These are phyloP conservation scores for Candida quercuum DNA, from an alignment of 805 yeast genomes.

Conservation along the genomic window DNA sequence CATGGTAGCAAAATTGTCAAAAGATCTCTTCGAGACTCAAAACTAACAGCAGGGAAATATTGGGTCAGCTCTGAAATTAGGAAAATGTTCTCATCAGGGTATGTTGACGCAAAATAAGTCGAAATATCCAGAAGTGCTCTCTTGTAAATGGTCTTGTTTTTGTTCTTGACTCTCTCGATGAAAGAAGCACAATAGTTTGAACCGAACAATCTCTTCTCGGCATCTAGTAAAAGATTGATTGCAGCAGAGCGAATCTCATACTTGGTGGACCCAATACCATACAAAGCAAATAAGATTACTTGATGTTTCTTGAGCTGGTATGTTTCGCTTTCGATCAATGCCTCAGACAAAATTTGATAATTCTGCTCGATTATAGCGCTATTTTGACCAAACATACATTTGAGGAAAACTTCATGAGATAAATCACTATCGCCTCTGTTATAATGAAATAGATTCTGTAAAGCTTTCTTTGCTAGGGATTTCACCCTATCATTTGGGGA, in stretches of 20 bases:
- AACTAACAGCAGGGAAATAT: conserved; percentile 56
- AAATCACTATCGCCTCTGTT: conserved; percentile 52
- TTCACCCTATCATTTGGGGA: conserved; percentile 53
- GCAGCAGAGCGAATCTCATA: conserved; percentile 68
- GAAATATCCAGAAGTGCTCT: conserved; percentile 80
- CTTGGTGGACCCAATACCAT: conserved; percentile 72
- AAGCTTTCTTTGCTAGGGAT: conserved; percentile 63
- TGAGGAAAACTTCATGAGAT: conserved; percentile 55
- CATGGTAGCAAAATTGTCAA: conserved; percentile 82
- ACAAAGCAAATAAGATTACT: conserved; percentile 67
- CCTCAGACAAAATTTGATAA: conserved; percentile 64
- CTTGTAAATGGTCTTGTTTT: conserved; percentile 79
- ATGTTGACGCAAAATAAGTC: conserved; percentile 56
- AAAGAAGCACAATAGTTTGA: conserved; percentile 51
- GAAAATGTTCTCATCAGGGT: conserved; percentile 54
- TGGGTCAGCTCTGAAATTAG: conserved; percentile 70
- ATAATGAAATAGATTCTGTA: conserved; percentile 56
- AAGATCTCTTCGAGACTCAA: conserved; percentile 66
- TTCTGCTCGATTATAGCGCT: conserved; percentile 58
- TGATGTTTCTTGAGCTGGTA: conserved; percentile 56
- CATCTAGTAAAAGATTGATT: conserved; percentile 56
- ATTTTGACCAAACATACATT: conserved; percentile 59
- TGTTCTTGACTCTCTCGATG: conserved; percentile 66
- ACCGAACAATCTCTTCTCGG: conserved; percentile 57
- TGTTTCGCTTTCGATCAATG: conserved; percentile 43